phyloP scores from a whole-genome alignment of 2,329 filamentous ascomycete genomes.

The Didymella glomerata region DNA sequence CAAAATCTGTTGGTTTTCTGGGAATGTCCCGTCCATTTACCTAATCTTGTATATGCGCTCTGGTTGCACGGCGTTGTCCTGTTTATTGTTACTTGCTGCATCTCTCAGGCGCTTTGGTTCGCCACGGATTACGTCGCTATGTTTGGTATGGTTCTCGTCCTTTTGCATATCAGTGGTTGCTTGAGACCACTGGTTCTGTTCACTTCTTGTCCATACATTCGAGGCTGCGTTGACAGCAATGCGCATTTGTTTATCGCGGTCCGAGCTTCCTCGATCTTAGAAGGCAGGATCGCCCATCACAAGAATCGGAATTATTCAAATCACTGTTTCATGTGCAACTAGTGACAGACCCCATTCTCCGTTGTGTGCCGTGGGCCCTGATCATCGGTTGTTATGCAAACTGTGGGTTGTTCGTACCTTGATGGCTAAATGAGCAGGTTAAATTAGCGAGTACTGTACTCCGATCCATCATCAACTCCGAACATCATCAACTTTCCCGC shows the following conservation, averaged over 20 bases:
- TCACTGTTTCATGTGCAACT: background rate
- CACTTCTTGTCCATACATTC: slow-evolving; percentile 22
- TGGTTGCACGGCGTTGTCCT: slow-evolving; percentile 12
- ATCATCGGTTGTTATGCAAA: background rate
- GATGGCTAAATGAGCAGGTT: slow-evolving; percentile 18
- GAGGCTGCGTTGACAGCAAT: slow-evolving; percentile 7
- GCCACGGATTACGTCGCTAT: slow-evolving; percentile 13
- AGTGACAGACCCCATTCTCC: background rate
- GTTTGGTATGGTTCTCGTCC: slow-evolving; percentile 14
- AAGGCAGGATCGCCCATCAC: slow-evolving; percentile 1
- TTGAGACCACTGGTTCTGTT: slow-evolving; percentile 5
- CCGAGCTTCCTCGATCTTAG: slow-evolving; percentile 2
- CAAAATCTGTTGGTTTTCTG: slow-evolving; percentile 37
- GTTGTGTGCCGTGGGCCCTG: background rate
- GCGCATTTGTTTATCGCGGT: background rate
- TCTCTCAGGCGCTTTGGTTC: slow-evolving; percentile 12
- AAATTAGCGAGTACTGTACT: slow-evolving; percentile 14
- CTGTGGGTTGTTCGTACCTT: background rate
- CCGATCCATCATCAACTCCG: slow-evolving; percentile 11
- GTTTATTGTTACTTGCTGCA: slow-evolving; percentile 12
- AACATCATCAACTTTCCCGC: background rate
- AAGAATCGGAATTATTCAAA: slow-evolving; percentile 16
- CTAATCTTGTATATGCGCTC: slow-evolving; percentile 37
- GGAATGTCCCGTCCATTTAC: slow-evolving; percentile 38
- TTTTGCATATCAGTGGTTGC: background rate